phyloP scores from a whole-genome alignment of 2,329 filamentous ascomycete genomes.

The Exophiala lecanii-corni region DNA sequence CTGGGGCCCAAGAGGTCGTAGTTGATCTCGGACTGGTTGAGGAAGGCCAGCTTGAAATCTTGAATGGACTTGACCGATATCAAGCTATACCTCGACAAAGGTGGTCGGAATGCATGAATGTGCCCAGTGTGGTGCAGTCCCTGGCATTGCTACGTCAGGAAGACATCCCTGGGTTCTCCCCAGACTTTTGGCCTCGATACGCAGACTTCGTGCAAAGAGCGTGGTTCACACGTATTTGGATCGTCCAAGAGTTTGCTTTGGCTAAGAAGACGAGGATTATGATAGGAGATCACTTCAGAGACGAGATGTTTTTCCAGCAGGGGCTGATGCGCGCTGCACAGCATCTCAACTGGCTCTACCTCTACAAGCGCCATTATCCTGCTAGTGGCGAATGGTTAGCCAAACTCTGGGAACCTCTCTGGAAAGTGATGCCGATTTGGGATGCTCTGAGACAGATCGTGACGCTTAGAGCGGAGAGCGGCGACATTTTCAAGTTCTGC shows the following conservation, averaged over 20 bases:
- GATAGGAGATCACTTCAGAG: constrained; percentile 5
- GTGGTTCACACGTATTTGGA: constrained; percentile 25
- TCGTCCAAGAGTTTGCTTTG: constrained; percentile 23
- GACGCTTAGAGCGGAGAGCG: not conserved
- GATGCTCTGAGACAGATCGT: not conserved
- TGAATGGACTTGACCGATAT: constrained; percentile 7
- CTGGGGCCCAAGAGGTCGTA: constrained; percentile 9
- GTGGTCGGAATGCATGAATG: constrained; percentile 1
- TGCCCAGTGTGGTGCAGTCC: not conserved
- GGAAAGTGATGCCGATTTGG: not conserved
- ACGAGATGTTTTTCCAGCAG: not conserved
- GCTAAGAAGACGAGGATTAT: constrained; percentile 6
- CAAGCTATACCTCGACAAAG: not conserved
- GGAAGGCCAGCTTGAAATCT: not conserved
- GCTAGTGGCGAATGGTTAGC: not conserved
- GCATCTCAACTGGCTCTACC: constrained; percentile 5
- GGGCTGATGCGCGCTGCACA: constrained; percentile 6
- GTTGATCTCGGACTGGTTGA: constrained; percentile 5
- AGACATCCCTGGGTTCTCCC: not conserved
- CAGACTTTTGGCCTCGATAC: constrained; percentile 9
- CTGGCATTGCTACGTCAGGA: not conserved
- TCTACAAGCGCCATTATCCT: not conserved
- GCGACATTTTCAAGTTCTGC: constrained; percentile 5
- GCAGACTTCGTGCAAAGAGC: constrained; percentile 9
- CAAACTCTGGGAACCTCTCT: not conserved